Conservation (phyloP, 73 alveolate genomes). For the Blepharisma japonicum region DNA sequence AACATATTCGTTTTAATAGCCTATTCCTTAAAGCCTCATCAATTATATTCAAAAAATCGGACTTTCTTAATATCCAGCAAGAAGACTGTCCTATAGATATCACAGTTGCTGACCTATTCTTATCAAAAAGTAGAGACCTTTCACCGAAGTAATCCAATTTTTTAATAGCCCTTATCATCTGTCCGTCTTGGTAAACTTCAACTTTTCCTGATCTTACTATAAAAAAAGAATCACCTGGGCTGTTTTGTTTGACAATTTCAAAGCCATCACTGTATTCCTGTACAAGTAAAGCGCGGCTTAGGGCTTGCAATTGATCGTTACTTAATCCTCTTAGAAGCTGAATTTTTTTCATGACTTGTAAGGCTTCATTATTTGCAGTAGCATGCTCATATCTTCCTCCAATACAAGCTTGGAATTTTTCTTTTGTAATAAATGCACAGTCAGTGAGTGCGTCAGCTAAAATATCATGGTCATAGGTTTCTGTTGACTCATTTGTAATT, state of each 20-base stretch:
- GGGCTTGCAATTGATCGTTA: neutral
- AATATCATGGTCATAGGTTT: neutral
- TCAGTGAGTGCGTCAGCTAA: constrained; percentile 26
- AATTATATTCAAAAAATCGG: constrained; percentile 43
- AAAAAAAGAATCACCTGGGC: constrained; percentile 29
- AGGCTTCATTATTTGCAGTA: constrained; percentile 31
- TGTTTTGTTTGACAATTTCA: constrained; percentile 18
- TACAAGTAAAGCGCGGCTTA: neutral
- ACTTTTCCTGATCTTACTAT: constrained; percentile 34
- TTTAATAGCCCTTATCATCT: constrained; percentile 13
- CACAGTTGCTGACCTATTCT: constrained; percentile 8
- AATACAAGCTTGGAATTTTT: neutral
- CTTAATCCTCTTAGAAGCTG: constrained; percentile 3
- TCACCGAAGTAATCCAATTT: constrained; percentile 37
- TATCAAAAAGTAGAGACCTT: constrained; percentile 29
- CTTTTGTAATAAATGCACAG: neutral
- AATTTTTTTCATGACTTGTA: neutral
- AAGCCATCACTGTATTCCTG: constrained; percentile 20
- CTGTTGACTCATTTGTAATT: neutral
- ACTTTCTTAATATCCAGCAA: constrained; percentile 34
- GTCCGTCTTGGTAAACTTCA: constrained; percentile 17
- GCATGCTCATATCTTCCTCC: constrained; percentile 36
- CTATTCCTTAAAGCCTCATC: constrained; percentile 40
- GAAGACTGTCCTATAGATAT: constrained; percentile 15
- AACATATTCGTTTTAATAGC: constrained; percentile 48